Conservation (phyloP, 129 eudicot species). For the Arctium minus region DNA sequence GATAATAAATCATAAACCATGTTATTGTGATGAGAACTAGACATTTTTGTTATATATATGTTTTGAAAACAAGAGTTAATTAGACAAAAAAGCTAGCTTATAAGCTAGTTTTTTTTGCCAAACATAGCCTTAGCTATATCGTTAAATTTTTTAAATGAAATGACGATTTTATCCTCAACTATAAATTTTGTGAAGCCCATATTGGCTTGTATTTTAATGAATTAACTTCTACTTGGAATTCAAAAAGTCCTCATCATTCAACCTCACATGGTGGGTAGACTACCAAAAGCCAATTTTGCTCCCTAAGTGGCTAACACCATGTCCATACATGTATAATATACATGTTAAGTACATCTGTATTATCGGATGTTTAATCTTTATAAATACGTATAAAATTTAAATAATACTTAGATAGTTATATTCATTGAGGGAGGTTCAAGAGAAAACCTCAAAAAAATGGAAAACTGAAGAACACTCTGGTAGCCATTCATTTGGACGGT, state of each 20-base stretch:
- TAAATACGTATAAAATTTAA: not conserved
- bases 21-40: not conserved
- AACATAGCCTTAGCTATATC: not conserved
- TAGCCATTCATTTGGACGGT: too few species aligned
- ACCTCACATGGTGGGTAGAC: conserved; percentile 22
- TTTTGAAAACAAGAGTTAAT: too few species aligned
- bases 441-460: too few species aligned
- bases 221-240: not conserved
- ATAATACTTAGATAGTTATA: not conserved
- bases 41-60: too few species aligned
- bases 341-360: not conserved
- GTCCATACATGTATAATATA: not conserved
- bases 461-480: too few species aligned
- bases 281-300: conserved; percentile 19
- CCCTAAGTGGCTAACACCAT: conserved; percentile 25
- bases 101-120: too few species aligned
- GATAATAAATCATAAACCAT: not conserved
- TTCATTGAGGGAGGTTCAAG: too few species aligned
- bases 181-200: not conserved
- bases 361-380: not conserved
- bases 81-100: too few species aligned
- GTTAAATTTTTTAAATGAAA: not conserved
- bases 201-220: not conserved
- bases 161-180: not conserved
- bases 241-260: not conserved